Conservation (phyloP, 106 monocot genomes). For the Alisma plantagoaquatica region DNA sequence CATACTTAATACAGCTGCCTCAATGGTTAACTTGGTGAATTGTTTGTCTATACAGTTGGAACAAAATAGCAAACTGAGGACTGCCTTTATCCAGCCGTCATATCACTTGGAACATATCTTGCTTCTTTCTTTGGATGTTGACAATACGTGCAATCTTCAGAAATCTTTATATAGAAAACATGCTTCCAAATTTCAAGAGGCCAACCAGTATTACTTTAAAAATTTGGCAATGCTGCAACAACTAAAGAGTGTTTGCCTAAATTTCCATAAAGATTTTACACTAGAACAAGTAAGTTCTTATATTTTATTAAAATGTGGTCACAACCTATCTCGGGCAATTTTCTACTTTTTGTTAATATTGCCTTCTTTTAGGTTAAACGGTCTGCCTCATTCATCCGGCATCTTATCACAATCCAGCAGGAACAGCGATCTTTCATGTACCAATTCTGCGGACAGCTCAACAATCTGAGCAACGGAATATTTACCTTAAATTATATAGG, state of each 20-base stretch:
- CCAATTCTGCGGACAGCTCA: conserved; percentile 30
- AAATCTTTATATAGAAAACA: conserved; percentile 7
- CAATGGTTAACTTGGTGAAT: no score
- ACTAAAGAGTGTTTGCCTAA: conserved; percentile 31
- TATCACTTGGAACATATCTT: conserved; percentile 61
- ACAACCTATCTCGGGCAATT: background rate
- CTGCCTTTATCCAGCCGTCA: conserved; percentile 54
- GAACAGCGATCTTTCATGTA: conserved; percentile 59
- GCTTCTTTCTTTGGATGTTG: conserved; percentile 6
- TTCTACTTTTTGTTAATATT: background rate
- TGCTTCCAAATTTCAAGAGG: conserved; percentile 29
- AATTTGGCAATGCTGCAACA: conserved; percentile 58
- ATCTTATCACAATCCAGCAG: conserved; percentile 58
- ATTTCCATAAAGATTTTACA: conserved; percentile 63
- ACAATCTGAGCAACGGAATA: conserved; percentile 20
- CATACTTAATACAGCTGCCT: no score
- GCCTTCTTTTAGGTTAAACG: conserved; percentile 45
- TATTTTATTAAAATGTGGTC: background rate
- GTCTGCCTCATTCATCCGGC: conserved; percentile 58
- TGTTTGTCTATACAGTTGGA: conserved; percentile 21
- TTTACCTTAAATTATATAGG: conserved; percentile 32
- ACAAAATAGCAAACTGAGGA: conserved; percentile 17
- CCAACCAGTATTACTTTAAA: conserved; percentile 65
- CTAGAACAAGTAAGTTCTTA: conserved; percentile 48
- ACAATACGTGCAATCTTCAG: background rate